These are phyloP conservation scores for Vigna angularis DNA, from an alignment of 306 rosid genomes.

Conservation along the genomic window DNA sequence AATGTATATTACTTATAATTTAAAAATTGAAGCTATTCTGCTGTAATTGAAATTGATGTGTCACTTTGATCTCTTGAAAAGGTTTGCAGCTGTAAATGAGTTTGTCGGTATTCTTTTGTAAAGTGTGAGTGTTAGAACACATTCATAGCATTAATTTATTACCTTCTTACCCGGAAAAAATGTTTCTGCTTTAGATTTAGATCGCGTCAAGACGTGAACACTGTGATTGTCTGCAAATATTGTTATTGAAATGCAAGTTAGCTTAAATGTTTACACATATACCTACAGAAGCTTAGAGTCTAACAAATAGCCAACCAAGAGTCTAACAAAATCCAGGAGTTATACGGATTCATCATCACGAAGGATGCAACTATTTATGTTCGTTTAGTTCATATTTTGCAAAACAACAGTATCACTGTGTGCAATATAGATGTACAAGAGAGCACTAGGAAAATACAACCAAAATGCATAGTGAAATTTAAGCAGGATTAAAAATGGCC, in stretches of 20 bases:
- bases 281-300: slow-evolving; percentile 31
- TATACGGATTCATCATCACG: slow-evolving; percentile 19
- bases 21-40: neutral
- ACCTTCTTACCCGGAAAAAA: slow-evolving; percentile 99
- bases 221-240: slow-evolving; percentile 74
- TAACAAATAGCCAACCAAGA: slow-evolving; percentile 24
- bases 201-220: slow-evolving; percentile 86
- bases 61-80: slow-evolving; percentile 29
- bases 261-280: slow-evolving; percentile 8
- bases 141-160: slow-evolving; percentile 49
- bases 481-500: neutral
- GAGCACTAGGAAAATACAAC: neutral
- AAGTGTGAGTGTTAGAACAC: slow-evolving; percentile 35
- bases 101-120: slow-evolving; percentile 29
- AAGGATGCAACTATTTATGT: slow-evolving; percentile 36
- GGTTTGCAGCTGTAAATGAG: neutral
- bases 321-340: slow-evolving; percentile 35
- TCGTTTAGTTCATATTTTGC: slow-evolving; percentile 1
- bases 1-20: slow-evolving; percentile 16
- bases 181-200: slow-evolving; percentile 83
- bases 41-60: slow-evolving; percentile 8
- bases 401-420: neutral
- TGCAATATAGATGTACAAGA: too few relatives aligned
- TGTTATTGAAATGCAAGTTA: slow-evolving; percentile 34
- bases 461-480: slow-evolving; percentile 8